Conservation (phyloP, 768 basidiomycete species). For the Rhizopogon salebrosus region DNA sequence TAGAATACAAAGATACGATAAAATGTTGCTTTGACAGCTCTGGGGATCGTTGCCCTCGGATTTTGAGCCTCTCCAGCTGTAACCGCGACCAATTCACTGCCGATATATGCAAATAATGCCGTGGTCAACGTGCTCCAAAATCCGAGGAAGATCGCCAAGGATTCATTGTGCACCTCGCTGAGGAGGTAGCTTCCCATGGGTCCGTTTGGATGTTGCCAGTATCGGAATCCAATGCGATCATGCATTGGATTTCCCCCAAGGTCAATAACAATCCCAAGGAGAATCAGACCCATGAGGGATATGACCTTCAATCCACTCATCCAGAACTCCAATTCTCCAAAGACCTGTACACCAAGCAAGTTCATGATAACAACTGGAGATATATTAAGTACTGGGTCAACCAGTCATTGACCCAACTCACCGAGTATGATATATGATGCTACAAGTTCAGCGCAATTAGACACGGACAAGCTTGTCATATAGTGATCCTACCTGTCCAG, state of each 20-base stretch:
- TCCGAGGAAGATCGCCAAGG: constrained; percentile 54
- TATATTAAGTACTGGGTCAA: background rate
- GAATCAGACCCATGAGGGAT: constrained; percentile 18
- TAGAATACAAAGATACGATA: constrained; percentile 60
- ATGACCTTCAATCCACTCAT: constrained; percentile 64
- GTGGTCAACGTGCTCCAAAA: constrained; percentile 72
- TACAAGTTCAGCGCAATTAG: constrained; percentile 13
- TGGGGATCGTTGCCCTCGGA: constrained; percentile 69
- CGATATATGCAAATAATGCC: constrained; percentile 68
- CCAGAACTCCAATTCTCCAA: constrained; percentile 75
- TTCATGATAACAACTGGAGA: constrained; percentile 31
- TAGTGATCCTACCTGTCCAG: constrained; percentile 51
- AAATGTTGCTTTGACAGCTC: constrained; percentile 63
- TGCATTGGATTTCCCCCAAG: constrained; percentile 44
- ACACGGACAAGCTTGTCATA: background rate
- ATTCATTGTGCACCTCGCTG: constrained; percentile 41
- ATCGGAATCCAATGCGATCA: constrained; percentile 34
- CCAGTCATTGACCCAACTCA: constrained; percentile 20
- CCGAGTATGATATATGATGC: constrained; percentile 56
- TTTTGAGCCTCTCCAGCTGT: constrained; percentile 57
- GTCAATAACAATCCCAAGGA: constrained; percentile 46
- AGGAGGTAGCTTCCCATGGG: constrained; percentile 54
- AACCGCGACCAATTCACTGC: constrained; percentile 75
- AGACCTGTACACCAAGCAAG: constrained; percentile 60
- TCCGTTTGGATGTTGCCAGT: constrained; percentile 45